Percentiles rank a stretch among this genome's conserved stretches.
Conservation (phyloP, 2,329 filamentous ascomycete genomes). For the Apiospora rasikravindrae region DNA sequence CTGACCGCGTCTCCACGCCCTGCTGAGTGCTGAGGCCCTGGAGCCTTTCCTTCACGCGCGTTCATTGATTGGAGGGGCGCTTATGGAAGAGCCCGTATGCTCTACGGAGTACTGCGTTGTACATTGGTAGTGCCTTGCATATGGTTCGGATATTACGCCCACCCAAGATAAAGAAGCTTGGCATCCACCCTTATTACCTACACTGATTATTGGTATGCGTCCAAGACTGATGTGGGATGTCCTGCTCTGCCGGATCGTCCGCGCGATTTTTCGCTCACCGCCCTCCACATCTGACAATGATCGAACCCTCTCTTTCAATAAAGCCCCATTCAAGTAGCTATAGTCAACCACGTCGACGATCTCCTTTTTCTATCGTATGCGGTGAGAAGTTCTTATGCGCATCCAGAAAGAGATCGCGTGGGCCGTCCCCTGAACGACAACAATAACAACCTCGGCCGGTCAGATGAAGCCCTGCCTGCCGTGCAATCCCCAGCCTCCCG, state of each 20-base stretch:
- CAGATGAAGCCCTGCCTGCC: not conserved
- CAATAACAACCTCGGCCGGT: not conserved
- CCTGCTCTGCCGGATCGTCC: not conserved
- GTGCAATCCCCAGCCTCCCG: not conserved
- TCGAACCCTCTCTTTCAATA: constrained; percentile 1
- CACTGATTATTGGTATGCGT: not conserved
- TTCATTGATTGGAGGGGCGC: constrained; percentile 14
- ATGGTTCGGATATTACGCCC: constrained; percentile 17
- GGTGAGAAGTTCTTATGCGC: not conserved
- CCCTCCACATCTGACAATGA: constrained; percentile 6
- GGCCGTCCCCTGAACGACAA: not conserved
- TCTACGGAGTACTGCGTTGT: not conserved
- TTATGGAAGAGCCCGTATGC: constrained; percentile 10
- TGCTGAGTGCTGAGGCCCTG: not conserved
- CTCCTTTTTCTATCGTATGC: not conserved
- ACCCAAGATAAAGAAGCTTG: not conserved
- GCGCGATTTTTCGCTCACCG: constrained; percentile 9
- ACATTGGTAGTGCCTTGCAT: constrained; percentile 18
- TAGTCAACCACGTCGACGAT: not conserved
- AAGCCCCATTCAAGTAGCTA: not conserved
- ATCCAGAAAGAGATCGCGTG: constrained; percentile 1
- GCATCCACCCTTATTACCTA: constrained; percentile 9
- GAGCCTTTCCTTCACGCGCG: not conserved
- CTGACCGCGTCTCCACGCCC: not conserved
- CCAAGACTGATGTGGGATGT: constrained; percentile 5